Conservation (phyloP, 2,329 filamentous ascomycete genomes). For the Colletotrichum liaoningense region DNA sequence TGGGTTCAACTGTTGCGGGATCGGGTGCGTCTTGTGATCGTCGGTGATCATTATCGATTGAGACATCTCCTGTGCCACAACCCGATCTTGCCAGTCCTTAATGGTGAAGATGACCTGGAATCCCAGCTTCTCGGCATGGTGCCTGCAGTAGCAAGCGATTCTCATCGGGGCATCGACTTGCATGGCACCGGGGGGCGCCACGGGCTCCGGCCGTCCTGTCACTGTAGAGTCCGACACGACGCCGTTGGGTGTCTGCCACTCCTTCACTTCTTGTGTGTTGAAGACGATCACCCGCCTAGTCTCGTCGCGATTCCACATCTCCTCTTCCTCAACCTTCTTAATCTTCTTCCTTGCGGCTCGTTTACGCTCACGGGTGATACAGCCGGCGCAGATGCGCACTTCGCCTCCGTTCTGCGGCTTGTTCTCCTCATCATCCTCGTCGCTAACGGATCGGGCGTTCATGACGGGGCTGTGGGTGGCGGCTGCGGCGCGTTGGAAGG, state of each 20-base stretch:
- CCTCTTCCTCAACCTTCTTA: slow-evolving; percentile 92
- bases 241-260: slow-evolving; percentile 73
- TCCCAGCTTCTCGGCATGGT: slow-evolving; percentile 92
- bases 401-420: slow-evolving; percentile 91
- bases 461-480: slow-evolving; percentile 47
- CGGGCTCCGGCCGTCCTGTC: slow-evolving; percentile 56
- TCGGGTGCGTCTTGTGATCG: slow-evolving; percentile 89
- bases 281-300: slow-evolving; percentile 87
- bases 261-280: slow-evolving; percentile 88
- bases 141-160: slow-evolving; percentile 96
- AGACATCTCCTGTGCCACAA: slow-evolving; percentile 87
- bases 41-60: slow-evolving; percentile 97
- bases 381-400: slow-evolving; percentile 91
- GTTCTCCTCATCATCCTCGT: slow-evolving; percentile 71
- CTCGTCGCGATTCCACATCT: slow-evolving; percentile 85
- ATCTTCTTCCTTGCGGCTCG: slow-evolving; percentile 91
- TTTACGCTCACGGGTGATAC: slow-evolving; percentile 91
- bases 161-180: slow-evolving; percentile 91
- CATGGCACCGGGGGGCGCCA: slow-evolving; percentile 67
- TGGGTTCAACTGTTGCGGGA: slow-evolving; percentile 44
- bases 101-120: slow-evolving; percentile 96
- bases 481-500: slow-evolving; percentile 69
- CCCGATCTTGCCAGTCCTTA: slow-evolving; percentile 80
- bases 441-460: slow-evolving; percentile 44
- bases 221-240: slow-evolving; percentile 51